Base-by-base conservation (phyloP, 75 land plant species). In the Sequoiadendron giganteum region DNA sequence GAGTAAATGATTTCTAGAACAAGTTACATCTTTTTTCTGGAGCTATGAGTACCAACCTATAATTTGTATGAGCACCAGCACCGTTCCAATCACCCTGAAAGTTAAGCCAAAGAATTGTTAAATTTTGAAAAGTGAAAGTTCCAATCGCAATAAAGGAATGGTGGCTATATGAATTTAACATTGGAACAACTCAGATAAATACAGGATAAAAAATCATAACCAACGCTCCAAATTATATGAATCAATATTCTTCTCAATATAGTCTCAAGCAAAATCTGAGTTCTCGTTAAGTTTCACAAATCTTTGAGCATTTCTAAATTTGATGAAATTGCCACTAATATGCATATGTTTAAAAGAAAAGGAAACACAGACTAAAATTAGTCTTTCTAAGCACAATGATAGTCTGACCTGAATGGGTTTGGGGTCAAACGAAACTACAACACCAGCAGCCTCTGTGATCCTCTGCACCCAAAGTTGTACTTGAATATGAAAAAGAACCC, bases 381-480 rank as follows among this genome's bases (percentile, higher is more conserved):
- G 39, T 58, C 73, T 42, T 11, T 84, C 19, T 36, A 36, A 21
- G 43, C 83, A 80, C 3, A 42, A 80, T 42, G 25, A 8, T 32
- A 72, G 34, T 18, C 58, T 83, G 90, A 95, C 98, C 95, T 94
- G 92, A 7, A 96, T 96, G 30, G 98, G 96, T 86, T 96, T 95
- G 85, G 99, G 99, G 90, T 98, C 99, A 83, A 98, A 95, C 2
- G 99, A 87, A 75, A 98, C 94, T 25, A 98, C 99, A 68, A 98
- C 99, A 43, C 99, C 99, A 19, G 98, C 99, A 87, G 94, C 95
- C 86, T 98, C 99, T 38, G 99, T 95, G 56, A 96, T 94, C 75
- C 99, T 92, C 99, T 98, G 93, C 76, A 86, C 61, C 32, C 76
- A 78, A 58, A 21, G 28, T 58, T 19, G 65, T 1, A 58, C 16